Evolutionary conservation across 805 yeast species (phyloP).

Genomic region (Candida oleophila): DNA sequence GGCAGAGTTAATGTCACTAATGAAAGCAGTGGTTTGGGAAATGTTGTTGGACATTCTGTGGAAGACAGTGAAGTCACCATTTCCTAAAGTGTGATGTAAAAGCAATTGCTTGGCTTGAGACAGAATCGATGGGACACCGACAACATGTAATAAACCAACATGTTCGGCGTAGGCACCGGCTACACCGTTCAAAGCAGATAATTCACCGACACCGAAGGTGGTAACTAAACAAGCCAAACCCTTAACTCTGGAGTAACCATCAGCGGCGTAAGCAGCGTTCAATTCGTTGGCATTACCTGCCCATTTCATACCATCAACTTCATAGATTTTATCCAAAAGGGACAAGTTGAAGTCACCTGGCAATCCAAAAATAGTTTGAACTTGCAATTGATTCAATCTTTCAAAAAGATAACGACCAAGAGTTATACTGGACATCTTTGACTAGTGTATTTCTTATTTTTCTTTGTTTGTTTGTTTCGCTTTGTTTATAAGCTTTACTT

Average conservation of each 20-base stretch:
- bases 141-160: constrained; percentile 39
- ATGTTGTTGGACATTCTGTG: constrained; percentile 40
- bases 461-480: background rate
- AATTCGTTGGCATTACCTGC: constrained; percentile 45
- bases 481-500: background rate
- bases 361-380: constrained; percentile 38
- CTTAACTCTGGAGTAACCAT: constrained; percentile 41
- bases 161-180: constrained; percentile 44
- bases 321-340: constrained; percentile 38
- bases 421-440: constrained; percentile 30
- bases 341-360: constrained; percentile 43
- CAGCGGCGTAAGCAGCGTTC: constrained; percentile 45
- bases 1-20: constrained; percentile 33
- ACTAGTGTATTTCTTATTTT: background rate
- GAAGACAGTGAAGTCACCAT: constrained; percentile 42
- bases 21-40: constrained; percentile 36
- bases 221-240: constrained; percentile 37
- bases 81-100: constrained; percentile 44
- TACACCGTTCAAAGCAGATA: constrained; percentile 37
- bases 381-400: constrained; percentile 36
- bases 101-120: constrained; percentile 43
- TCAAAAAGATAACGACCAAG: constrained; percentile 41
- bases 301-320: constrained; percentile 41
- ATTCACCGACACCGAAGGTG: constrained; percentile 44
- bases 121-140: constrained; percentile 37